Base-by-base conservation (phyloP, 2,329 filamentous ascomycete genomes). In the Penicillium sp. region DNA sequence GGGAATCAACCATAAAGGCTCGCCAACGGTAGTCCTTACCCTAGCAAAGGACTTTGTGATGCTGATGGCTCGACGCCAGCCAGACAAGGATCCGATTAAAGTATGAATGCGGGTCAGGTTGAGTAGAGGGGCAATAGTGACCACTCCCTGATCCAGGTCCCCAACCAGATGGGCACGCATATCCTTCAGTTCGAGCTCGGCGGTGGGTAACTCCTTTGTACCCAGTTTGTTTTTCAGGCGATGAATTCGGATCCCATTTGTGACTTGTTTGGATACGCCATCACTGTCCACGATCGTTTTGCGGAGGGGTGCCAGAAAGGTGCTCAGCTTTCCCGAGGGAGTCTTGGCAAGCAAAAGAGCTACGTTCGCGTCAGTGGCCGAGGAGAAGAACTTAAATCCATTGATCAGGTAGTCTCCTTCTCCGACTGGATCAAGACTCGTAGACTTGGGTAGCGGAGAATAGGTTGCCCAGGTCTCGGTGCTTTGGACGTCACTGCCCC, bases 321-420 rank as follows among this genome's bases (percentile, higher is more conserved):
- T 73, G 31, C 75, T 80, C 1, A 86, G 65, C 1, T 74, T 71
- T 2, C 72, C 72, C 2, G 70, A 68, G 0, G 63, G 58, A 0
- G 79, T 84, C 39, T 75, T 75, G 1, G 84, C 83, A 2, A 87
- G 76, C 1, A 86, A 63, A 4, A 87, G 68, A 0, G 78, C 70
- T 73, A 84, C 80, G 33, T 81, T 70, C 0, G 77, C 75, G 57
- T 85, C 82, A 0, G 81, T 85, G 0, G 81, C 82, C 3, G 74
- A 80, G 26, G 77, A 81, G 64, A 86, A 85, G 75, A 82, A 87
- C 54, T 87, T 86, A 71, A 86, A 86, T 0, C 84, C 84, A 21
- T 71, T 73, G 43, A 87, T 74, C 4, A 61, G 37, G 35, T 64
- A 68, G 20, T 58, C 60, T 4, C 64, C 63, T 8, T 56, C 52